Conservation (phyloP, 371 early-diverging fungal species). For the Blyttiomyces sp. region DNA sequence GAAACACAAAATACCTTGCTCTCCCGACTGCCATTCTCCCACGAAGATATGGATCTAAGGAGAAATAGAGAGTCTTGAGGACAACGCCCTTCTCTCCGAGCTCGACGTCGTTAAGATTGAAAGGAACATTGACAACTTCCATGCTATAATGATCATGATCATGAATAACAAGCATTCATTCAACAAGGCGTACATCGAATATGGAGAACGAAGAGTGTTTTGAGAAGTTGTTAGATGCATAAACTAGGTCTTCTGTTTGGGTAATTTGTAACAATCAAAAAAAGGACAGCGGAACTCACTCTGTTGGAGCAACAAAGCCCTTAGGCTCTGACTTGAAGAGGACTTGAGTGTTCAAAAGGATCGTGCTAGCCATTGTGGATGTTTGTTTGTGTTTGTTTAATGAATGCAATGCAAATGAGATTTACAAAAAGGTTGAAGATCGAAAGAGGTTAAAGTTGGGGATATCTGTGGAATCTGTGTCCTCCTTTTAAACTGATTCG, state of each 20-base stretch:
- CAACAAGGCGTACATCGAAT: not conserved
- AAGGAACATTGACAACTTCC: conserved; percentile 40
- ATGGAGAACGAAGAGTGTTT: not conserved
- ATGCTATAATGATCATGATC: no score
- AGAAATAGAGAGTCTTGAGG: conserved; percentile 51
- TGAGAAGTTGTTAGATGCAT: not conserved
- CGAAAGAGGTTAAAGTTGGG: no score
- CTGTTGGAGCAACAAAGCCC: conserved; percentile 24
- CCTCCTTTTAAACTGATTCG: no score
- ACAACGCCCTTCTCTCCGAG: conserved; percentile 56
- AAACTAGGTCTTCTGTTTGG: not conserved
- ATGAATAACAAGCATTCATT: not conserved
- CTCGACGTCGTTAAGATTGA: conserved; percentile 43
- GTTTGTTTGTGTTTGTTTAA: no score
- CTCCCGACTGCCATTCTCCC: conserved; percentile 55
- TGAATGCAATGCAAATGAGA: no score
- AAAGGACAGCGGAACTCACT: no score
- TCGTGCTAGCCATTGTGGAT: no score
- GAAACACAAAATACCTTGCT: not conserved
- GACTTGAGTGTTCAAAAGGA: no score
- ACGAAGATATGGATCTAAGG: conserved; percentile 57
- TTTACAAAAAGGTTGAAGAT: no score
- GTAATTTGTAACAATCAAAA: not conserved
- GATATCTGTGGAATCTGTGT: no score
- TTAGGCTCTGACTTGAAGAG: conserved; percentile 34